Conservation (phyloP, 495 filamentous ascomycete species). For the Barbatosphaeria neglecta region DNA sequence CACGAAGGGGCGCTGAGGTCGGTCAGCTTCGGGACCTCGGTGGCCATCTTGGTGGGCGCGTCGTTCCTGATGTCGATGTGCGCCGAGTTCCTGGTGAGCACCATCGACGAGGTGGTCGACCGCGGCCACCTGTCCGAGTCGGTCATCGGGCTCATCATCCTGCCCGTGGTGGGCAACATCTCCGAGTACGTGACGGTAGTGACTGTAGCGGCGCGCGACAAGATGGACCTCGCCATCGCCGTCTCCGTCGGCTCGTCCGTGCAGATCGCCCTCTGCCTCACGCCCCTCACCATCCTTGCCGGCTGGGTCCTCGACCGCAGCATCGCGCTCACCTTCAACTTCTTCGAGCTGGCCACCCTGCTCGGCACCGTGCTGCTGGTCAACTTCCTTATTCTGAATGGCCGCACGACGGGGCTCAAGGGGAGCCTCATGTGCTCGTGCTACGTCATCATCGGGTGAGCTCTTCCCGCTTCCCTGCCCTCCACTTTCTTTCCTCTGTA, state of each 20-base stretch:
- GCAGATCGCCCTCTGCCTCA: slow-evolving; percentile 75
- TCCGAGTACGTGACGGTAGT: slow-evolving; percentile 82
- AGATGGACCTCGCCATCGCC: slow-evolving; percentile 80
- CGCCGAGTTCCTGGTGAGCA: slow-evolving; percentile 70
- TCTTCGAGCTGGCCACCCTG: slow-evolving; percentile 72
- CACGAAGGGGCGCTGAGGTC: slow-evolving; percentile 5
- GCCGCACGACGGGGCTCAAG: slow-evolving; percentile 70
- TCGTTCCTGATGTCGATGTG: slow-evolving; percentile 68
- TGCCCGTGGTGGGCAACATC: slow-evolving; percentile 82
- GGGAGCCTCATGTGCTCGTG: slow-evolving; percentile 62
- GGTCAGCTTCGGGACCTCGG: slow-evolving; percentile 58
- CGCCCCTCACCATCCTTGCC: slow-evolving; percentile 64
- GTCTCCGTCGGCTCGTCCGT: slow-evolving; percentile 72
- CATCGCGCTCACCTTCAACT: slow-evolving; percentile 72
- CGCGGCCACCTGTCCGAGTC: slow-evolving; percentile 51
- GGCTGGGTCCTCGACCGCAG: slow-evolving; percentile 66
- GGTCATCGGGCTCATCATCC: slow-evolving; percentile 73
- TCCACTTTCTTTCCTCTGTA: too few species aligned
- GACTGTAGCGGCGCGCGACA: slow-evolving; percentile 72
- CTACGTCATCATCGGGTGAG: slow-evolving; percentile 51
- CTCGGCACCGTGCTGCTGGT: slow-evolving; percentile 76
- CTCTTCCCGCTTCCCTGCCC: too few species aligned
- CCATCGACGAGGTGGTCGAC: slow-evolving; percentile 55
- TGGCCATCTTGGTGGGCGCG: slow-evolving; percentile 56
- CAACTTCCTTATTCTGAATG: slow-evolving; percentile 73